These are phyloP conservation scores for Pseudogymnoascus sp. DNA, from an alignment of 2,329 filamentous ascomycete species.

Conservation along the genomic window DNA sequence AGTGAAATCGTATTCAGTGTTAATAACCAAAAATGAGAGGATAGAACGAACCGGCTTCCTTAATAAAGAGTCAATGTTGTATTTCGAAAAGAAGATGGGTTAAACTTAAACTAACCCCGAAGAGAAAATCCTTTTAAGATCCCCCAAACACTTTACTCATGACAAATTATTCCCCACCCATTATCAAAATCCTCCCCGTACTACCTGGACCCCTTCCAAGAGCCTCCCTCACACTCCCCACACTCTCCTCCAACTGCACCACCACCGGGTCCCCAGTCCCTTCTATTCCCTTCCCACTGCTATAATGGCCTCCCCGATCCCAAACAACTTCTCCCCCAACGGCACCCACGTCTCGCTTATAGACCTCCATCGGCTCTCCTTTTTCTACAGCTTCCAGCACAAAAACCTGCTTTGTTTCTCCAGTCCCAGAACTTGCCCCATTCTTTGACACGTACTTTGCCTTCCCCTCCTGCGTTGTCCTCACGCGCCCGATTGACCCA, in stretches of 20 bases:
- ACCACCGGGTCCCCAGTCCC: conserved; percentile 2
- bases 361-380: conserved; percentile 36
- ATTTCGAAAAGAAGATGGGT: neutral
- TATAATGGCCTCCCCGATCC: conserved; percentile 34
- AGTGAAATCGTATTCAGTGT: neutral
- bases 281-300: conserved; percentile 14
- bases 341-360: conserved; percentile 47
- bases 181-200: conserved; percentile 19
- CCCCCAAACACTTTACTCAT: too few relatives aligned
- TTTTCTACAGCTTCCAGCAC: neutral
- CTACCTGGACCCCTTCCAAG: conserved; percentile 30
- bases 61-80: neutral
- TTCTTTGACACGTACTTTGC: conserved; percentile 42
- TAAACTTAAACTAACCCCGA: neutral
- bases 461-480: conserved; percentile 48
- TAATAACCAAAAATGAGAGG: neutral
- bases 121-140: neutral
- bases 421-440: conserved; percentile 24
- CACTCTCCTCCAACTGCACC: conserved; percentile 7
- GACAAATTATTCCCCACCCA: neutral
- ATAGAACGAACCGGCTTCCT: neutral
- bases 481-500: conserved; percentile 32
- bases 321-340: conserved; percentile 44
- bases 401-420: conserved; percentile 32
- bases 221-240: conserved; percentile 26